A percentile compares a stretch with the other conserved stretches of the same genome.
phyloP scores from a whole-genome alignment of 192 early-diverging fungal genomes.

The Coemansia sp. region DNA sequence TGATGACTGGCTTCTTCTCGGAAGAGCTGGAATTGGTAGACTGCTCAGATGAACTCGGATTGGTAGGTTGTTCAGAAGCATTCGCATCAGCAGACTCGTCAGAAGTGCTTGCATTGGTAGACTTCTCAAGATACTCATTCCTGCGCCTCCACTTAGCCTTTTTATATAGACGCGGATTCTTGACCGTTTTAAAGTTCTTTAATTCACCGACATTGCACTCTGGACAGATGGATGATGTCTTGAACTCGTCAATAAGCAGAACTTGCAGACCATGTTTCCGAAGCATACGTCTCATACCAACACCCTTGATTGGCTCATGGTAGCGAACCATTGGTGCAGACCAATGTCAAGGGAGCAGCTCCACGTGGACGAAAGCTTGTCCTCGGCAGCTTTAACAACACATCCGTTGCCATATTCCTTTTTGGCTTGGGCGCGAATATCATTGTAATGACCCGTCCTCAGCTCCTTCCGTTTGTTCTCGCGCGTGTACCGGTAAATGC shows the following conservation, averaged over 20 bases:
- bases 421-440: neutral
- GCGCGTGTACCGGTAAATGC: neutral
- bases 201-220: neutral
- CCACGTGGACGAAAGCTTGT: neutral
- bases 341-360: neutral
- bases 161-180: neutral
- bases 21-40: neutral
- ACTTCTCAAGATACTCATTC: neutral
- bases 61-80: neutral
- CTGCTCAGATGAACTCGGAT: neutral
- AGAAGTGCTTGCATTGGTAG: neutral
- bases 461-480: neutral
- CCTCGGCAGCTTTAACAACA: neutral
- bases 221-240: neutral
- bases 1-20: neutral
- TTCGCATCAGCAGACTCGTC: neutral
- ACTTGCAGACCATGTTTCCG: neutral
- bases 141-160: neutral
- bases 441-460: neutral
- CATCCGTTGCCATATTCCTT: neutral
- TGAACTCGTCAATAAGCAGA: neutral
- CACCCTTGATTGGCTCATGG: constrained; percentile 3
- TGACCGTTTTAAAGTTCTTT: neutral
- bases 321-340: neutral
- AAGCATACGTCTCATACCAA: neutral